Percentiles rank a stretch among this genome's conserved stretches.
Conservation (phyloP, 2,329 filamentous ascomycete species). For the Neopestalotiopsis sp. region DNA sequence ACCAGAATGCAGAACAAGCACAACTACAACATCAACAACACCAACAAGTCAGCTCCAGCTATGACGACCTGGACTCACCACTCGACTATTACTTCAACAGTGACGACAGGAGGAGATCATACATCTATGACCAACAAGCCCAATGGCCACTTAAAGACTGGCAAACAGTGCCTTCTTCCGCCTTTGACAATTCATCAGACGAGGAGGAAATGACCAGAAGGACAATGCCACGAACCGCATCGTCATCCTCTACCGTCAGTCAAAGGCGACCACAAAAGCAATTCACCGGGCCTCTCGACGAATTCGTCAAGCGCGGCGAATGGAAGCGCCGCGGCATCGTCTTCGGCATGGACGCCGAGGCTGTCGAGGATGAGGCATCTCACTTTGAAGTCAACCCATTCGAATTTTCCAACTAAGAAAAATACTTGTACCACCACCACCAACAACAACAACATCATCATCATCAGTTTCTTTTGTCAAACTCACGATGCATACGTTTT, state of each 20-base stretch:
- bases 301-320: conserved; percentile 35
- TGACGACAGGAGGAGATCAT: conserved; percentile 26
- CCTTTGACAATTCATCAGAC: conserved; percentile 23
- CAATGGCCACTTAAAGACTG: conserved; percentile 41
- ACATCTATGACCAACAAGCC: conserved; percentile 33
- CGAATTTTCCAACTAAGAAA: conserved; percentile 22
- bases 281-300: conserved; percentile 33
- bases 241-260: conserved; percentile 22
- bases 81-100: conserved; percentile 33
- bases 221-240: conserved; percentile 16
- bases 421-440: conserved; percentile 2
- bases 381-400: conserved; percentile 32
- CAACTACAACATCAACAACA: conserved; percentile 3
- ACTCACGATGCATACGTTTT: conserved; percentile 12
- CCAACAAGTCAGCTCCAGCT: conserved; percentile 28
- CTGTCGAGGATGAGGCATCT: conserved; percentile 30
- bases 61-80: conserved; percentile 28
- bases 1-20: conserved; percentile 29
- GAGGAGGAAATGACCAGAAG: conserved; percentile 23
- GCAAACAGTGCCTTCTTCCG: conserved; percentile 34
- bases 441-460: too few species aligned
- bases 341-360: conserved; percentile 33
- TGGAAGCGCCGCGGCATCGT: conserved; percentile 40
- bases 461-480: not conserved
- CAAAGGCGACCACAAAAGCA: conserved; percentile 29